These are phyloP conservation scores for Dictyostelium purpureum DNA, from an alignment of 78 protist genomes.

Conservation along the genomic window DNA sequence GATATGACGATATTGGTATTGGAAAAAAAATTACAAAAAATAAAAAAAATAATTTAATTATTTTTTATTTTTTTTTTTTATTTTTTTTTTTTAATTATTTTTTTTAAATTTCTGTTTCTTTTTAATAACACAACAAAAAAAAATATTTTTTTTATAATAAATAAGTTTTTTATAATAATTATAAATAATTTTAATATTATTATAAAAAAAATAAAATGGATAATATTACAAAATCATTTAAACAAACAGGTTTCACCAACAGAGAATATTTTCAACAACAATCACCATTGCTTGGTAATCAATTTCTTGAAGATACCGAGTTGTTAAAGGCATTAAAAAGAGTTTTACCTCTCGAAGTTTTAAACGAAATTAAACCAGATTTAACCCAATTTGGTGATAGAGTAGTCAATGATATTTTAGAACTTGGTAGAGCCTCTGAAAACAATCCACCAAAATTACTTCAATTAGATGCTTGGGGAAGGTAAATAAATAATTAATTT, in stretches of 20 bases:
- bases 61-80: too few relatives aligned
- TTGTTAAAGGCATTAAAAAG: constrained; percentile 17
- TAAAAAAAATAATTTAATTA: too few relatives aligned
- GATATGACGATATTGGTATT: too few relatives aligned
- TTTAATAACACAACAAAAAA: too few relatives aligned
- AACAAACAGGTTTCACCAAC: constrained; percentile 38
- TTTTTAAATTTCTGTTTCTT: too few relatives aligned
- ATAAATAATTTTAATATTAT: too few relatives aligned
- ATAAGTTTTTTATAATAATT: too few relatives aligned
- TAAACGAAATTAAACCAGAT: constrained; percentile 16
- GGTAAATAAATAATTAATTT: background rate
- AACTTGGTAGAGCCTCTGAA: constrained; percentile 57
- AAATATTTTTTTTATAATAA: too few relatives aligned
- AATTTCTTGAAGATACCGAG: constrained; percentile 50
- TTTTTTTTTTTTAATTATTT: too few relatives aligned
- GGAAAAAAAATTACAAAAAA: too few relatives aligned
- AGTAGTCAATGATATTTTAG: constrained; percentile 60
- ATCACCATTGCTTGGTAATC: constrained; percentile 65
- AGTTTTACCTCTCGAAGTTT: constrained; percentile 3
- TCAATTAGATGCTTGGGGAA: constrained; percentile 77
- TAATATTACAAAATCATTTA: constrained; percentile 15
- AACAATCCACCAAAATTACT: constrained; percentile 71
- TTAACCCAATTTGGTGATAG: constrained; percentile 63
- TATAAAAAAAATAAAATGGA: too few relatives aligned
- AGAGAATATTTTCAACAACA: constrained; percentile 71